A percentile compares a stretch with the other conserved stretches of the same genome.
Conservation (phyloP, 2,329 filamentous ascomycete genomes). For the Fonsecaea pugnacius region DNA sequence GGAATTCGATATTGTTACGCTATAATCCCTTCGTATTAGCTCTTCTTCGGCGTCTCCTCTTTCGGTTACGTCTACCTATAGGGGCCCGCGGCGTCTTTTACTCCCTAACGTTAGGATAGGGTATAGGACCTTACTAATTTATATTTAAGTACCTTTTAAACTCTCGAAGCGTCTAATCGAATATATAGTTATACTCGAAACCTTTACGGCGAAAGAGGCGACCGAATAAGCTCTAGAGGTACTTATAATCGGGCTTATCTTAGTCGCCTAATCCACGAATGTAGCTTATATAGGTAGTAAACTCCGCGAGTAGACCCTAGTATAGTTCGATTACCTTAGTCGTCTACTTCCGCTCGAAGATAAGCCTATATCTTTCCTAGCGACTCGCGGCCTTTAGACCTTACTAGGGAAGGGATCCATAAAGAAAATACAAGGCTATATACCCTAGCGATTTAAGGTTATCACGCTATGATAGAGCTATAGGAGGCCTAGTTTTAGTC, state of each 20-base stretch:
- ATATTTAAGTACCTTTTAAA: conserved; percentile 21
- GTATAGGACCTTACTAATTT: conserved; percentile 9
- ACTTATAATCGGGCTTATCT: conserved; percentile 35
- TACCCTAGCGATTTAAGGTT: too few relatives aligned
- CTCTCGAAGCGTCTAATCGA: conserved; percentile 37
- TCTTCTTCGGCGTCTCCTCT: not conserved
- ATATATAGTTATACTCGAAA: conserved; percentile 37
- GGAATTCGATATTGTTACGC: not conserved
- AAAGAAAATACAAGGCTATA: too few relatives aligned
- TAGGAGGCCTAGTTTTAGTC: too few relatives aligned
- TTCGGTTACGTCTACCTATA: conserved; percentile 5
- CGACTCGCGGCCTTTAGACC: conserved; percentile 61
- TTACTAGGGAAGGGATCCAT: conserved; percentile 52
- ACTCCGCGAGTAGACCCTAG: conserved; percentile 35
- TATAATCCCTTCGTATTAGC: too few relatives aligned
- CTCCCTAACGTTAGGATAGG: conserved; percentile 4
- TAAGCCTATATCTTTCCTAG: conserved; percentile 20
- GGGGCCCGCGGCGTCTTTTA: not conserved
- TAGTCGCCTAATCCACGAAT: conserved; percentile 26
- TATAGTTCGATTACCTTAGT: conserved; percentile 35
- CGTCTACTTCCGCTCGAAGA: conserved; percentile 36
- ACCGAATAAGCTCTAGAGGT: conserved; percentile 33
- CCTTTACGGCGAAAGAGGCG: conserved; percentile 32
- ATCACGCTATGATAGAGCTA: too few relatives aligned
- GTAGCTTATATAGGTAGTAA: conserved; percentile 34